Evolutionary conservation across 163 green algal genomes (phyloP).

Genomic region (Volvox carteri): DNA sequence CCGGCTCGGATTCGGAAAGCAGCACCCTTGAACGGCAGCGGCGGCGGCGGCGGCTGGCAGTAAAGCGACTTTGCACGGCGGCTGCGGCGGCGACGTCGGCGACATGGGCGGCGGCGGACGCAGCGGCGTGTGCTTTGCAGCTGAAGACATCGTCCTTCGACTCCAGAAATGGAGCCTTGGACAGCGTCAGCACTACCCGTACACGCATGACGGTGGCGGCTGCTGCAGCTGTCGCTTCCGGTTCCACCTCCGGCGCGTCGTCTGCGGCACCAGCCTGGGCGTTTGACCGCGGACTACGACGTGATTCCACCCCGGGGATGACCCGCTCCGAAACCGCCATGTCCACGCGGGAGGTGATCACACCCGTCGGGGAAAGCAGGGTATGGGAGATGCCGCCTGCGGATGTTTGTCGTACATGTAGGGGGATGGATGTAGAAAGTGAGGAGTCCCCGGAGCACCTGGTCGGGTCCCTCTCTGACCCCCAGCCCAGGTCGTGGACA

Average conservation of each 20-base stretch:
- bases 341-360: background rate
- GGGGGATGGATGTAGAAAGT: background rate
- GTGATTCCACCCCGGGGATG: too few species aligned
- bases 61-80: background rate
- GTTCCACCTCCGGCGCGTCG: background rate
- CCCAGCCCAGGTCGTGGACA: background rate
- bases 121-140: background rate
- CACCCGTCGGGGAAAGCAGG: background rate
- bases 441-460: too few species aligned
- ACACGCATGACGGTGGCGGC: background rate
- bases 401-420: background rate
- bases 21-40: background rate
- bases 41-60: background rate
- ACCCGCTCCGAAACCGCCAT: background rate
- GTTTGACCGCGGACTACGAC: background rate
- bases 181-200: background rate
- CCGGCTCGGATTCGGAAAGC: background rate
- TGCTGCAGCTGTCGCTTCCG: background rate
- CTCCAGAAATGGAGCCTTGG: background rate
- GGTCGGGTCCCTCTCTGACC: background rate
- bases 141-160: background rate
- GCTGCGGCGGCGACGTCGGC: background rate
- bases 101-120: background rate
- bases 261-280: background rate
- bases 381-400: background rate